Conservation (phyloP, 805 yeast genomes). For the Saccharomycopsis olivae region DNA sequence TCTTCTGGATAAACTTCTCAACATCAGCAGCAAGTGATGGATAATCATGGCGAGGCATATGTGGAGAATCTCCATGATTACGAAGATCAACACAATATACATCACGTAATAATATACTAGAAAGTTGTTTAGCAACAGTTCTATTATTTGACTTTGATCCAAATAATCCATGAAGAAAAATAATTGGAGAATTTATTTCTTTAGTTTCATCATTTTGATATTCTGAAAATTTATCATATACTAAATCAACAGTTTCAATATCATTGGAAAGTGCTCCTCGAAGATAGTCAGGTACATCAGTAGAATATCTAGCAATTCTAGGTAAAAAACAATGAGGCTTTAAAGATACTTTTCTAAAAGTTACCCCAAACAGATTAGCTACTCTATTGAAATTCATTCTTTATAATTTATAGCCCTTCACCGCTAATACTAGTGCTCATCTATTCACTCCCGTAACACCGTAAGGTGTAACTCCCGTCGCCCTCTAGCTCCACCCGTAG, state of each 20-base stretch:
- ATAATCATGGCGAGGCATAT: slow-evolving; percentile 58
- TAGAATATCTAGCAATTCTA: too few species aligned
- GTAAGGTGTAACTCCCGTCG: too few species aligned
- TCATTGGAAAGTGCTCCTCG: slow-evolving; percentile 19
- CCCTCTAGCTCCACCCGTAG: too few species aligned
- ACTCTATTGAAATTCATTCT: too few species aligned
- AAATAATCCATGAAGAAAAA: slow-evolving; percentile 82
- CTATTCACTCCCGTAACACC: too few species aligned
- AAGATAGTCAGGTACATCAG: slow-evolving; percentile 2
- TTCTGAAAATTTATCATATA: slow-evolving; percentile 36
- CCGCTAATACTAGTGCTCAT: too few species aligned
- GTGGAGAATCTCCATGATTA: slow-evolving; percentile 92
- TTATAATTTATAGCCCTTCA: too few species aligned
- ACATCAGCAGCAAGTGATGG: slow-evolving; percentile 79
- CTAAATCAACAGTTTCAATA: slow-evolving; percentile 43
- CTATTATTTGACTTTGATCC: slow-evolving; percentile 79
- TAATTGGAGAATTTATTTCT: slow-evolving; percentile 40
- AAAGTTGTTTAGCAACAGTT: slow-evolving; percentile 56
- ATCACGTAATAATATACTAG: slow-evolving; percentile 38
- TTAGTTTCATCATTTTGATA: slow-evolving; percentile 22
- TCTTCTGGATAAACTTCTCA: slow-evolving; percentile 50
- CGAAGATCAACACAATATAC: slow-evolving; percentile 69
- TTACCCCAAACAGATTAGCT: too few species aligned
- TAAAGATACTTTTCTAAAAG: too few species aligned
- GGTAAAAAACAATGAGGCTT: background rate